Conservation (phyloP, 441 rosid genomes). For the Geranium incanum region DNA sequence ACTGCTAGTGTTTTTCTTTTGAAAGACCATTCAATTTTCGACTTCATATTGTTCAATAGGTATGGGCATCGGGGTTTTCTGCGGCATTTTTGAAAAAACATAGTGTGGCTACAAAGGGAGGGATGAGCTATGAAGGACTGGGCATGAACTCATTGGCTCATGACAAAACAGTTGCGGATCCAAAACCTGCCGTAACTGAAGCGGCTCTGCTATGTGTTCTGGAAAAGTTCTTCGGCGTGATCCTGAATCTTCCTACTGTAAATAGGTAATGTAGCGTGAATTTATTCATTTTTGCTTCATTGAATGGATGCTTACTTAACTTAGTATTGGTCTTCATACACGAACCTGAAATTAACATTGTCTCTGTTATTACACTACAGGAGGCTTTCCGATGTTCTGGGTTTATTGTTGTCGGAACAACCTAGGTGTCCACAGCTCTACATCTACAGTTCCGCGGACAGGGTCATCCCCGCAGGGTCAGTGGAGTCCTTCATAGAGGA, state of each 20-base stretch:
- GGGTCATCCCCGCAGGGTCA: slow-evolving; percentile 68
- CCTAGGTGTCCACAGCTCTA: slow-evolving; percentile 88
- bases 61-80: slow-evolving; percentile 93
- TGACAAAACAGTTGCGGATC: slow-evolving; percentile 30
- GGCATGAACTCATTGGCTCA: slow-evolving; percentile 23
- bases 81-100: slow-evolving; percentile 88
- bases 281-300: no score
- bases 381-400: slow-evolving; percentile 69
- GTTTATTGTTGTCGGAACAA: slow-evolving; percentile 57
- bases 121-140: slow-evolving; percentile 27
- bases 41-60: slow-evolving; percentile 40
- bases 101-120: slow-evolving; percentile 72
- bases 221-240: slow-evolving; percentile 65
- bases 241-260: slow-evolving; percentile 72
- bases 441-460: slow-evolving; percentile 89
- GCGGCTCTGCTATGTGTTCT: slow-evolving; percentile 69
- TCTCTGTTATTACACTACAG: slow-evolving; percentile 31
- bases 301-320: not conserved
- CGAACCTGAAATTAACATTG: not conserved
- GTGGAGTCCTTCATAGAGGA: slow-evolving; percentile 81
- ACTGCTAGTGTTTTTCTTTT: not conserved
- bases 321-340: not conserved
- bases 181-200: slow-evolving; percentile 70
- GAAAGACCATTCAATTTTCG: slow-evolving; percentile 4
- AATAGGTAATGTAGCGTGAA: slow-evolving; percentile 43